A percentile compares a stretch with the other conserved stretches of the same genome.
Evolutionary conservation across 805 yeast species (phyloP).

Genomic region (Sugiyamaella mastotermitis): DNA sequence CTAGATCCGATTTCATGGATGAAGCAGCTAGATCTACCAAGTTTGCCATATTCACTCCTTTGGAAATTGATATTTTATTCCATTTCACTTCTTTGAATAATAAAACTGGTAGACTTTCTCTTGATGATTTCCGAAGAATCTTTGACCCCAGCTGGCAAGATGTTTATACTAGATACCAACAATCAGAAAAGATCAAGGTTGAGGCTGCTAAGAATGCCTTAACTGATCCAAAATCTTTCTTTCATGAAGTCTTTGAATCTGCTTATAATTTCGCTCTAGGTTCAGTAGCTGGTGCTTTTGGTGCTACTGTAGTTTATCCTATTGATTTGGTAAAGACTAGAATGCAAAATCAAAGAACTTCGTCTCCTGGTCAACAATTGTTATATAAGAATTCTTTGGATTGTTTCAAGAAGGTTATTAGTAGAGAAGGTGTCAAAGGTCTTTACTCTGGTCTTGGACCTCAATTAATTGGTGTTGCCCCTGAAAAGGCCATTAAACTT

Average conservation of each 20-base stretch:
- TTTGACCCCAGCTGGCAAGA: constrained; percentile 41
- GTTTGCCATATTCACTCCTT: constrained; percentile 37
- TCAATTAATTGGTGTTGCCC: constrained; percentile 94
- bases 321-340: constrained; percentile 94
- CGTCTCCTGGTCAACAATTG: constrained; percentile 39
- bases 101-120: constrained; percentile 27
- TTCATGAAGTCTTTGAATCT: constrained; percentile 71
- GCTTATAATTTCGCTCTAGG: constrained; percentile 84
- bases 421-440: constrained; percentile 76
- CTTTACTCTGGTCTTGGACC: constrained; percentile 91
- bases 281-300: constrained; percentile 94
- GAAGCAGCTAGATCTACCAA: constrained; percentile 36
- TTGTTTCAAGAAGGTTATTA: constrained; percentile 73
- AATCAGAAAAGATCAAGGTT: constrained; percentile 27
- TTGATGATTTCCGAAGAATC: constrained; percentile 34
- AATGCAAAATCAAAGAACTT: constrained; percentile 89
- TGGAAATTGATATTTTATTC: constrained; percentile 39
- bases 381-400: constrained; percentile 77
- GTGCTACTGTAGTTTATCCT: constrained; percentile 97
- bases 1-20: constrained; percentile 32
- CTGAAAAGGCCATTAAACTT: constrained; percentile 94
- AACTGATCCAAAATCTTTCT: constrained; percentile 33
- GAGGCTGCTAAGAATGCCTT: constrained; percentile 37
- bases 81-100: constrained; percentile 33
- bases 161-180: constrained; percentile 28